Percentiles rank a stretch among this genome's conserved stretches.
Conservation (phyloP, 345 rosid genomes). For the Aurinia saxatilis region DNA sequence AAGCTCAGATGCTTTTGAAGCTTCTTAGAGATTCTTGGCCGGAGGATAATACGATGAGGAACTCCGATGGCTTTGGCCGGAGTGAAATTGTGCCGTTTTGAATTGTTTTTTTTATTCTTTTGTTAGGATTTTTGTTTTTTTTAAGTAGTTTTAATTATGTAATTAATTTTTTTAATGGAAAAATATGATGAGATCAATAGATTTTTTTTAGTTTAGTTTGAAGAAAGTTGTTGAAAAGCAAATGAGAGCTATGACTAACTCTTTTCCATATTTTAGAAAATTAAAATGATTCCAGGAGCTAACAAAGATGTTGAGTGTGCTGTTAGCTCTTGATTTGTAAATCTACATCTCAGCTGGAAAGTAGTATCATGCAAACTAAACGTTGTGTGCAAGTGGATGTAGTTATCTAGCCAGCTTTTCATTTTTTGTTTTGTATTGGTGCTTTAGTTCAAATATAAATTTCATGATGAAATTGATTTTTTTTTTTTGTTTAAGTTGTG, state of each 20-base stretch:
- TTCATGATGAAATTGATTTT: no score
- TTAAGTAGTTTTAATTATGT: conserved; percentile 8
- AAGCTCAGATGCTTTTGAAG: conserved; percentile 87
- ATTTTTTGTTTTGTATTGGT: no score
- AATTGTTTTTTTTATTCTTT: conserved; percentile 8
- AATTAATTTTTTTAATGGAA: conserved; percentile 6
- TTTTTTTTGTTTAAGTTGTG: no score
- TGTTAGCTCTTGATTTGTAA: no score
- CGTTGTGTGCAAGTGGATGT: no score
- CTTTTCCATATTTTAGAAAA: no score
- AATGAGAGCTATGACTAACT: not conserved
- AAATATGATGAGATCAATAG: not conserved
- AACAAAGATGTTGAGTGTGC: no score
- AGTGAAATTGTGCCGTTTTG: conserved; percentile 71
- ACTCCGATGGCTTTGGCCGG: conserved; percentile 64
- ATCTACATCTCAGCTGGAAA: no score
- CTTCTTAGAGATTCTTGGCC: conserved; percentile 85
- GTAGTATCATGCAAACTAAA: no score
- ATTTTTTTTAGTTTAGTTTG: not conserved
- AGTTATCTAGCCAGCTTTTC: no score
- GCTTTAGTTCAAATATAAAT: no score
- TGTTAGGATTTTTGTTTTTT: not conserved
- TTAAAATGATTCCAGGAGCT: no score
- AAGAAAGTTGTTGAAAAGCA: not conserved
- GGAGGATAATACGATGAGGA: conserved; percentile 40